These are phyloP conservation scores for Hortaea werneckii DNA, from an alignment of 2,329 filamentous ascomycete species.

Conservation along the genomic window DNA sequence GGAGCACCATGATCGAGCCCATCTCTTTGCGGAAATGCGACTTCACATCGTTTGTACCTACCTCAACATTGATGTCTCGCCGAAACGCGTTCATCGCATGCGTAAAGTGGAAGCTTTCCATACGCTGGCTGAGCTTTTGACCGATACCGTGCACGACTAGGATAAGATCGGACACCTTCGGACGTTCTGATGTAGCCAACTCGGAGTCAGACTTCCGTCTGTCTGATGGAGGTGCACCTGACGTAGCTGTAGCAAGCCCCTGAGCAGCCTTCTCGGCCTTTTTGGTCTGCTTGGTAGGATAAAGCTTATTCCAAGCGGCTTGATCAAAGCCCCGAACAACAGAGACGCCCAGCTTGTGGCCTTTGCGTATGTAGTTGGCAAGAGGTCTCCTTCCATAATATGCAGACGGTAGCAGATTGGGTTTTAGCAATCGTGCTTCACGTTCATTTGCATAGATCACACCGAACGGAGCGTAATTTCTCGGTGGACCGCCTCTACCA, in stretches of 20 bases:
- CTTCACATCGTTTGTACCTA: slow-evolving; percentile 64
- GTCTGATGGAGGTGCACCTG: slow-evolving; percentile 30
- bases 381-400: slow-evolving; percentile 77
- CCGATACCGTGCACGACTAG: slow-evolving; percentile 93
- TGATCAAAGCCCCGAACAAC: slow-evolving; percentile 86
- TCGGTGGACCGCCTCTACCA: slow-evolving; percentile 36
- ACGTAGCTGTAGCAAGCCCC: slow-evolving; percentile 36
- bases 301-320: slow-evolving; percentile 61
- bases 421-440: slow-evolving; percentile 76
- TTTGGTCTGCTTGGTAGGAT: slow-evolving; percentile 43
- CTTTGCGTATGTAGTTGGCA: slow-evolving; percentile 70
- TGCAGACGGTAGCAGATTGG: slow-evolving; percentile 71
- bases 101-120: slow-evolving; percentile 95
- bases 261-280: slow-evolving; percentile 33
- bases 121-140: slow-evolving; percentile 86
- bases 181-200: slow-evolving; percentile 55
- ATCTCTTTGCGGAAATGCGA: slow-evolving; percentile 64
- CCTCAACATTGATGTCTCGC: slow-evolving; percentile 73
- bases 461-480: slow-evolving; percentile 62
- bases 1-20: slow-evolving; percentile 86
- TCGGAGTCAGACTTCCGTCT: slow-evolving; percentile 40
- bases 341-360: slow-evolving; percentile 68
- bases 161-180: slow-evolving; percentile 74
- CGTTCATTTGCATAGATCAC: slow-evolving; percentile 74
- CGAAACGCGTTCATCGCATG: slow-evolving; percentile 89